Percentiles rank a stretch among this genome's conserved stretches.
Evolutionary conservation across 2,329 filamentous ascomycete genomes (phyloP).

Genomic region (Penicillium sp.): DNA sequence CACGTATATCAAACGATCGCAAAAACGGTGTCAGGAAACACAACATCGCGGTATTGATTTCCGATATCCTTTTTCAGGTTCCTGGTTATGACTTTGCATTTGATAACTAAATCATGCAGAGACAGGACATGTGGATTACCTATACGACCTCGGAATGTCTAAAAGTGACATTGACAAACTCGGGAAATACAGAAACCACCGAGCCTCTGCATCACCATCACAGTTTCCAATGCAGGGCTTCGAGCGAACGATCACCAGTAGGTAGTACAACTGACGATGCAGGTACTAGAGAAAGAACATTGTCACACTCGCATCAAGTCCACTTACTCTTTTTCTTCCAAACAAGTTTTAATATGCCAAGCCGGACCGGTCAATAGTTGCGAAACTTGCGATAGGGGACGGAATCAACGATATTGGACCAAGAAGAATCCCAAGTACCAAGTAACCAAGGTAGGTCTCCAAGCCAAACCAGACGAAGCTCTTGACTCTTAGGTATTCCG

Average conservation of each 20-base stretch:
- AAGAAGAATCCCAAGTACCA: neutral
- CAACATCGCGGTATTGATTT: neutral
- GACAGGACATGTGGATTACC: neutral
- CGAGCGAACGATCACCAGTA: neutral
- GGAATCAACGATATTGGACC: neutral
- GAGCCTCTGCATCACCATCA: too few species aligned
- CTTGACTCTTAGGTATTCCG: too few species aligned
- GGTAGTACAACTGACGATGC: neutral
- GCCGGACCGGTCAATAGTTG: neutral
- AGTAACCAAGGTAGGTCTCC: neutral
- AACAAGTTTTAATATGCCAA: neutral
- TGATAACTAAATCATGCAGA: neutral
- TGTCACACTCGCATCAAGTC: neutral
- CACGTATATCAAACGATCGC: slow-evolving; percentile 29
- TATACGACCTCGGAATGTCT: neutral
- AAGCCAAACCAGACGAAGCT: neutral
- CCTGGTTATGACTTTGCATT: neutral
- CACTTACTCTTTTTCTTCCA: neutral
- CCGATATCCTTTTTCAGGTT: neutral
- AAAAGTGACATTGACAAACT: too few species aligned
- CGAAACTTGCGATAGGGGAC: neutral
- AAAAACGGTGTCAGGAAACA: neutral
- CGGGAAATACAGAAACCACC: too few species aligned
- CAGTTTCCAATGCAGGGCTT: neutral
- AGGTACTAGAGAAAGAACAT: too few species aligned